A percentile compares a stretch with the other conserved stretches of the same genome.
Evolutionary conservation across 2,329 filamentous ascomycete genomes (phyloP).

Genomic region (Aspergillus niger): DNA sequence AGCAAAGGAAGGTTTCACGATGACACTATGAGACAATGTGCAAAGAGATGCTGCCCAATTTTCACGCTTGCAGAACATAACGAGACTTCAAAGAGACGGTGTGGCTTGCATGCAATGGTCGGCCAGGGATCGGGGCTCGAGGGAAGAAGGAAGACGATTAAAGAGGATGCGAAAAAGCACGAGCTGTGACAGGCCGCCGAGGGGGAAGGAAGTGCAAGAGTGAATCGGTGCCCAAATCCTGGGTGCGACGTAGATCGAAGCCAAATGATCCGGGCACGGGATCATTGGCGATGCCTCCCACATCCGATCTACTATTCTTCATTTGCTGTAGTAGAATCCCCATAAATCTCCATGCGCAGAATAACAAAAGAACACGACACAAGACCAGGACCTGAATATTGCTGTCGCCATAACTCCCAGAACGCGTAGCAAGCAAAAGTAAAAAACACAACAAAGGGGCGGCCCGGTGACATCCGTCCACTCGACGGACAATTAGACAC

Average conservation of each 20-base stretch:
- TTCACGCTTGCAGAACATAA: constrained; percentile 31
- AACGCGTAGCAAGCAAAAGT: constrained; percentile 14
- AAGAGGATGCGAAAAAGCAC: constrained; percentile 14
- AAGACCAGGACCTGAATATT: constrained; percentile 14
- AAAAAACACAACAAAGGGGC: constrained; percentile 16
- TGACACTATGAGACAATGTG: constrained; percentile 28
- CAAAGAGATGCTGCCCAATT: constrained; percentile 30
- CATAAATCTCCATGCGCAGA: constrained; percentile 19
- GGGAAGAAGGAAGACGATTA: constrained; percentile 19
- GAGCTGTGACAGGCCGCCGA: constrained; percentile 15
- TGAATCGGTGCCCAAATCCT: constrained; percentile 20
- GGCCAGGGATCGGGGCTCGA: constrained; percentile 12
- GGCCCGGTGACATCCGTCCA: constrained; percentile 11
- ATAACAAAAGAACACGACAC: constrained; percentile 11
- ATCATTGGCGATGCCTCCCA: constrained; percentile 14
- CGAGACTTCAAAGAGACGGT: constrained; percentile 26
- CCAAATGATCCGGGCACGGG: constrained; percentile 15
- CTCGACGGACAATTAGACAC: not conserved
- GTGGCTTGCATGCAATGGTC: constrained; percentile 32
- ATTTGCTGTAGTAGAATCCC: constrained; percentile 16
- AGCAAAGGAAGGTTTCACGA: constrained; percentile 23
- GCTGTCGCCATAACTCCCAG: constrained; percentile 24
- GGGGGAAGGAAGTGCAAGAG: constrained; percentile 10
- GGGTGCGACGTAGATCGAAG: constrained; percentile 25
- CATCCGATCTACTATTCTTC: constrained; percentile 15